phyloP scores from a whole-genome alignment of 768 basidiomycete species.

The Dioszegia crocea region DNA sequence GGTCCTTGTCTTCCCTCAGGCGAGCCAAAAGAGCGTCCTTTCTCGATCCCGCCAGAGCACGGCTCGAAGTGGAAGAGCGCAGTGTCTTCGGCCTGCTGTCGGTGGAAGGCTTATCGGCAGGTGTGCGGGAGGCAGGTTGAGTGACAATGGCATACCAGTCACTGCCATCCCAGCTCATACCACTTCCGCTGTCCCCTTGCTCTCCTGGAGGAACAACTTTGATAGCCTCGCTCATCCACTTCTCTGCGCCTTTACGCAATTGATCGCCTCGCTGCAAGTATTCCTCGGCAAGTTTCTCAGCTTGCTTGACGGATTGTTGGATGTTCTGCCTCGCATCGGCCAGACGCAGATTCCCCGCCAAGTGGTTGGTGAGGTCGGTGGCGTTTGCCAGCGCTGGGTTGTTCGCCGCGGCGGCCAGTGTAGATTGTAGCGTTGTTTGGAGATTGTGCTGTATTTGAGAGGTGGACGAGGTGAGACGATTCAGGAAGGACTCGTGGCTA shows the following conservation, averaged over 20 bases:
- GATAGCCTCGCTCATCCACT: slow-evolving; percentile 74
- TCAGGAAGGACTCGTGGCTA: slow-evolving; percentile 14
- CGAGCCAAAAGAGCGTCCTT: slow-evolving; percentile 72
- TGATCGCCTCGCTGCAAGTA: slow-evolving; percentile 63
- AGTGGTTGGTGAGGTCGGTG: slow-evolving; percentile 18
- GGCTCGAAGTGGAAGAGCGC: slow-evolving; percentile 11
- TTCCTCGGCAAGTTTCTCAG: slow-evolving; percentile 64
- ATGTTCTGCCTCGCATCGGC: slow-evolving; percentile 63
- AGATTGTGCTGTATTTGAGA: slow-evolving; percentile 31
- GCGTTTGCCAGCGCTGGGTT: slow-evolving; percentile 36
- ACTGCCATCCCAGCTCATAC: slow-evolving; percentile 73
- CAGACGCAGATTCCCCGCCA: slow-evolving; percentile 42
- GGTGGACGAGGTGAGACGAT: slow-evolving; percentile 33
- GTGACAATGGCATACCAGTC: slow-evolving; percentile 77
- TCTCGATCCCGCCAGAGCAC: slow-evolving; percentile 52
- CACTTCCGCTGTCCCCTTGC: slow-evolving; percentile 46
- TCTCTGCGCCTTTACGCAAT: slow-evolving; percentile 54
- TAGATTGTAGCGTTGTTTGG: slow-evolving; percentile 28
- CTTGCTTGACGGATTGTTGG: slow-evolving; percentile 55
- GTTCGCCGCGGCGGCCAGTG: slow-evolving; percentile 18
- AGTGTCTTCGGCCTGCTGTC: slow-evolving; percentile 43
- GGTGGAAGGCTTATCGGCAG: slow-evolving; percentile 15
- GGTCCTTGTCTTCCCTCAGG: slow-evolving; percentile 67
- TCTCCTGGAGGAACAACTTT: slow-evolving; percentile 84
- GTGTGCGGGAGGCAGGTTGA: slow-evolving; percentile 25